A percentile compares a stretch with the other conserved stretches of the same genome.
These are phyloP conservation scores for Xylaria venustula DNA, from an alignment of 495 filamentous ascomycete genomes.

Conservation along the genomic window DNA sequence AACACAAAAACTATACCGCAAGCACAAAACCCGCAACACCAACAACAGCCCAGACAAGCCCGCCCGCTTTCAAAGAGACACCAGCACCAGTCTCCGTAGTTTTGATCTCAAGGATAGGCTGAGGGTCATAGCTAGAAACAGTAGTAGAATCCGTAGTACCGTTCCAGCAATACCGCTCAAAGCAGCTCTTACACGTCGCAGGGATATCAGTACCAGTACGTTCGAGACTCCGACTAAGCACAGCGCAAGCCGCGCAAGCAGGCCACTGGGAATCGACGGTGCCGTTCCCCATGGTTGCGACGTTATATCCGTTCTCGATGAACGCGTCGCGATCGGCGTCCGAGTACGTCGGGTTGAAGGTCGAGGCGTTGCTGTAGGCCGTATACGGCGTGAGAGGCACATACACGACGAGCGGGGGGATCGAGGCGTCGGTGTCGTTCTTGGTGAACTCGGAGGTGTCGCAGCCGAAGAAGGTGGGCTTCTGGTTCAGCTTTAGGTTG, in stretches of 20 bases:
- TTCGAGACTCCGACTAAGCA: constrained; percentile 72
- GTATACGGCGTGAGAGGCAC: constrained; percentile 85
- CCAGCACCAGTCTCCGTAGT: constrained; percentile 5
- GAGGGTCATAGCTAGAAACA: constrained; percentile 33
- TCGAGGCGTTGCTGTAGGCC: constrained; percentile 68
- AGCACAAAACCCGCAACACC: not conserved
- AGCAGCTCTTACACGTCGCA: constrained; percentile 69
- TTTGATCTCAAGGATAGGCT: constrained; percentile 15
- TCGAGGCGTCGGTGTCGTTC: constrained; percentile 29
- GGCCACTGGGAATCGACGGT: constrained; percentile 72
- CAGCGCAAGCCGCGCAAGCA: constrained; percentile 81
- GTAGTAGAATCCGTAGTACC: constrained; percentile 56
- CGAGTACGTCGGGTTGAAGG: constrained; percentile 63
- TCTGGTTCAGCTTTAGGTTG: constrained; percentile 78
- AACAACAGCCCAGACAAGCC: not conserved
- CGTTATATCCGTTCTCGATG: constrained; percentile 80
- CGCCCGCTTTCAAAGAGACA: not conserved
- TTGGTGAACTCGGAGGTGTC: constrained; percentile 64
- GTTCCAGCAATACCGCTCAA: constrained; percentile 84
- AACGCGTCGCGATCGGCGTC: constrained; percentile 66
- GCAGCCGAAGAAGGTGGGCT: constrained; percentile 93
- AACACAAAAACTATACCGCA: constrained; percentile 1
- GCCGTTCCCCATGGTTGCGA: constrained; percentile 77
- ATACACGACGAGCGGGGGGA: constrained; percentile 78
- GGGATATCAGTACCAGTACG: constrained; percentile 65